Evolutionary conservation across 139 green algal species (phyloP), one percentile per base, ranked within the genome.

Genomic region (Pedinophyceae sp.): DNA sequence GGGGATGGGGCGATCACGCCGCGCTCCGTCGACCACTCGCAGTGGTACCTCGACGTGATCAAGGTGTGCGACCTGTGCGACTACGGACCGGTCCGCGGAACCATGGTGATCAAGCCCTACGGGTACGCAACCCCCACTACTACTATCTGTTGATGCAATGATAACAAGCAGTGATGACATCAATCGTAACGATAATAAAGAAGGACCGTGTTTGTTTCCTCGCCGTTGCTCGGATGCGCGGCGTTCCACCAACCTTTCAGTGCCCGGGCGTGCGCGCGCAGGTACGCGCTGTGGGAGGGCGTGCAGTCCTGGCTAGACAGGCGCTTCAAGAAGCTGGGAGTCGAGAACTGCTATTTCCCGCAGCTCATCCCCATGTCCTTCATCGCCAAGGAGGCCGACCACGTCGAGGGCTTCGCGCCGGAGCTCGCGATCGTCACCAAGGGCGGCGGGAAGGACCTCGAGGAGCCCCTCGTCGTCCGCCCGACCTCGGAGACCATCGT

Each of bases 101-200:
- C 92, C 25, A 98, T 99, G 92, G 92, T 99, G 19, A 97, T 99
- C 48, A 71, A 89, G 2, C 92, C 92, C 2, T 96, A 95, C 52
- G 89, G 86, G 15, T 97, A 79, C 50, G n/a, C n/a, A n/a, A n/a
- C n/a, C n/a, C n/a, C n/a, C n/a, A n/a, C n/a, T n/a, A n/a, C n/a
- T n/a, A n/a, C n/a, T n/a, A n/a, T n/a, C n/a, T n/a, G n/a, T n/a
- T n/a, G n/a, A n/a, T n/a, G n/a, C n/a, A n/a, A n/a, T n/a, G n/a
- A n/a, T n/a, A n/a, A n/a, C n/a, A n/a, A n/a, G n/a, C n/a, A n/a
- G n/a, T n/a, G n/a, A n/a, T n/a, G n/a, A n/a, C n/a, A n/a, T n/a
- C n/a, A n/a, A n/a, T n/a, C n/a, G n/a, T n/a, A n/a, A n/a, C n/a
- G n/a, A n/a, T n/a, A n/a, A n/a, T n/a, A n/a, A n/a, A n/a, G n/a